phyloP scores from a whole-genome alignment of 1,284 basidiomycete species.

The Melampsora americana region DNA sequence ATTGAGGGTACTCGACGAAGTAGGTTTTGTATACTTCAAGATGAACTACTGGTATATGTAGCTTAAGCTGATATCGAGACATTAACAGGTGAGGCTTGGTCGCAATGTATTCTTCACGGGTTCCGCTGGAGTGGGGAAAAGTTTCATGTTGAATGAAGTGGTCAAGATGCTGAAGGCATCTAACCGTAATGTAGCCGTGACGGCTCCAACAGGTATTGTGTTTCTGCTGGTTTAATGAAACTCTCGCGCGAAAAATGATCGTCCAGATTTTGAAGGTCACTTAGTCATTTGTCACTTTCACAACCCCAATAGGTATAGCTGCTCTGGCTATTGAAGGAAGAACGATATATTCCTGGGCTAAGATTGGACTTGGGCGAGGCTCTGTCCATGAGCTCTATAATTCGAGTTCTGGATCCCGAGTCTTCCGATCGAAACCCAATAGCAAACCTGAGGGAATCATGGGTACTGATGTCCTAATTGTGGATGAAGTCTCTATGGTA shows the following conservation, averaged over 20 bases:
- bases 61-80: background rate
- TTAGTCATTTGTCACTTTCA: background rate
- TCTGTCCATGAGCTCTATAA: slow-evolving; percentile 32
- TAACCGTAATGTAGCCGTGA: slow-evolving; percentile 14
- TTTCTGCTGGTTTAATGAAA: background rate
- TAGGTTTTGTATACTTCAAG: background rate
- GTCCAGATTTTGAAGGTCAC: background rate
- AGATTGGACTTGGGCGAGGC: slow-evolving; percentile 33
- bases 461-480: slow-evolving; percentile 33
- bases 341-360: slow-evolving; percentile 37
- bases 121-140: slow-evolving; percentile 40
- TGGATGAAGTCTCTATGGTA: slow-evolving; percentile 42
- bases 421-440: slow-evolving; percentile 19
- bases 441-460: too few species aligned
- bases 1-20: slow-evolving; percentile 24
- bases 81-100: slow-evolving; percentile 19
- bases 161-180: slow-evolving; percentile 24
- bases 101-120: slow-evolving; percentile 43
- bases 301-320: slow-evolving; percentile 13
- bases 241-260: background rate
- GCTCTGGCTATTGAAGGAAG: slow-evolving; percentile 31
- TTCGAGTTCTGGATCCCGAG: too few species aligned
- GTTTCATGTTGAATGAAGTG: slow-evolving; percentile 39
- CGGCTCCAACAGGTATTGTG: slow-evolving; percentile 31
- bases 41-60: background rate